Percentiles rank a stretch among this genome's conserved stretches.
phyloP scores from a whole-genome alignment of 2,329 filamentous ascomycete genomes.

The Fusarium scirpi region DNA sequence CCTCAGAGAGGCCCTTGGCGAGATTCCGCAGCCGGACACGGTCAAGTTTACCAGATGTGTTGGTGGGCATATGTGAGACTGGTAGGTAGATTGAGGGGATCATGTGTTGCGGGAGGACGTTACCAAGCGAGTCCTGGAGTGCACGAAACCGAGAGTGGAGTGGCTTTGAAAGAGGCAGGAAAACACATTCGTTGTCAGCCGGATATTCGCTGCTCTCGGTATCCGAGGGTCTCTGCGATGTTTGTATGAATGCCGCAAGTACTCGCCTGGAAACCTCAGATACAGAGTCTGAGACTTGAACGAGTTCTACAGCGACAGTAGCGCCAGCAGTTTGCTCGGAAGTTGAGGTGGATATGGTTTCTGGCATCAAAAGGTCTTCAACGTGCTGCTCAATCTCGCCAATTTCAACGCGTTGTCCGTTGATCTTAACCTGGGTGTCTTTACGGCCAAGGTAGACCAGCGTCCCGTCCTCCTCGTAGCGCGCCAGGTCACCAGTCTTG shows the following conservation, averaged over 20 bases:
- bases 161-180: constrained; percentile 6
- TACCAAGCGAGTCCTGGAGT: constrained; percentile 11
- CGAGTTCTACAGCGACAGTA: constrained; percentile 9
- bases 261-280: constrained; percentile 3
- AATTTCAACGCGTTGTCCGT: constrained; percentile 67
- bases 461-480: constrained; percentile 11
- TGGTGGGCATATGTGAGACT: constrained; percentile 7
- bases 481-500: constrained; percentile 14
- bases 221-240: constrained; percentile 1
- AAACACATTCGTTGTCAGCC: constrained; percentile 7
- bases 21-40: constrained; percentile 4
- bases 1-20: constrained; percentile 4
- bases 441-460: constrained; percentile 54
- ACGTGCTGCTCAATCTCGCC: constrained; percentile 28
- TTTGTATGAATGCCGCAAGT: constrained; percentile 9
- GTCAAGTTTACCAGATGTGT: constrained; percentile 8
- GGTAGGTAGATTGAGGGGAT: constrained; percentile 5
- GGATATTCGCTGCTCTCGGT: constrained; percentile 8
- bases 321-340: constrained; percentile 1
- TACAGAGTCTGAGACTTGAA: constrained; percentile 12
- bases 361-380: constrained; percentile 1
- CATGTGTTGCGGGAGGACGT: constrained; percentile 6
- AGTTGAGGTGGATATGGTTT: constrained; percentile 6
- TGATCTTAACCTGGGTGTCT: constrained; percentile 60
- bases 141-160: constrained; percentile 7